phyloP scores from a whole-genome alignment of 2,329 filamentous ascomycete species.

The Arthrobotrys megalospora region DNA sequence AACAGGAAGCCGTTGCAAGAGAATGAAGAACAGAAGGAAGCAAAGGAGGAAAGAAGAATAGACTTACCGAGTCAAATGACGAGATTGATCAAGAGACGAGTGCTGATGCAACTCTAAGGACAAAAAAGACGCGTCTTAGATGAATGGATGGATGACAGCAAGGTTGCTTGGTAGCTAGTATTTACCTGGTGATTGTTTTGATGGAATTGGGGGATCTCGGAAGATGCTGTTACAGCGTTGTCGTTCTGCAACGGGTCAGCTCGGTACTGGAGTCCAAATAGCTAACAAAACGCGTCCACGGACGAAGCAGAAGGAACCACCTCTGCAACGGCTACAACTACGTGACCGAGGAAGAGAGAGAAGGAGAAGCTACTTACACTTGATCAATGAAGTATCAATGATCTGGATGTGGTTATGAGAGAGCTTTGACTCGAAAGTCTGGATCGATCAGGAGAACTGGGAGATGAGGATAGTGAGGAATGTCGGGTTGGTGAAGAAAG shows the following conservation, averaged over 20 bases:
- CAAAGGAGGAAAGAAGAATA: neutral
- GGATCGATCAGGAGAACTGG: neutral
- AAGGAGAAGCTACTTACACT: too few species aligned
- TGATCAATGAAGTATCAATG: too few species aligned
- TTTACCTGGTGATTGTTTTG: neutral
- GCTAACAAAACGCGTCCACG: neutral
- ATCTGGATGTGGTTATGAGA: neutral
- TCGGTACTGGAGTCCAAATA: neutral
- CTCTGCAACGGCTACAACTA: too few species aligned
- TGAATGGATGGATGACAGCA: neutral
- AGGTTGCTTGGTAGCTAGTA: neutral
- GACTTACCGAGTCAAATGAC: neutral
- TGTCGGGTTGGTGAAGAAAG: neutral
- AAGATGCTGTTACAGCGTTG: neutral
- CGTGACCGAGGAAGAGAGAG: too few species aligned
- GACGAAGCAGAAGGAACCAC: too few species aligned
- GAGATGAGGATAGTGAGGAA: too few species aligned
- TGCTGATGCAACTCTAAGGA: neutral
- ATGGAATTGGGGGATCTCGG: neutral
- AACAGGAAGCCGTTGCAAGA: neutral
- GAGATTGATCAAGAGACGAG: neutral
- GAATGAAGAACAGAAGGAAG: neutral
- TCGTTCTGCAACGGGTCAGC: slow-evolving; percentile 7
- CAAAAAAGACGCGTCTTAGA: neutral
- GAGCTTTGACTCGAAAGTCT: neutral